A percentile compares a stretch with the other conserved stretches of the same genome.
These are phyloP conservation scores for Botryosphaeria agaves DNA, from an alignment of 2,329 filamentous ascomycete species.

Conservation along the genomic window DNA sequence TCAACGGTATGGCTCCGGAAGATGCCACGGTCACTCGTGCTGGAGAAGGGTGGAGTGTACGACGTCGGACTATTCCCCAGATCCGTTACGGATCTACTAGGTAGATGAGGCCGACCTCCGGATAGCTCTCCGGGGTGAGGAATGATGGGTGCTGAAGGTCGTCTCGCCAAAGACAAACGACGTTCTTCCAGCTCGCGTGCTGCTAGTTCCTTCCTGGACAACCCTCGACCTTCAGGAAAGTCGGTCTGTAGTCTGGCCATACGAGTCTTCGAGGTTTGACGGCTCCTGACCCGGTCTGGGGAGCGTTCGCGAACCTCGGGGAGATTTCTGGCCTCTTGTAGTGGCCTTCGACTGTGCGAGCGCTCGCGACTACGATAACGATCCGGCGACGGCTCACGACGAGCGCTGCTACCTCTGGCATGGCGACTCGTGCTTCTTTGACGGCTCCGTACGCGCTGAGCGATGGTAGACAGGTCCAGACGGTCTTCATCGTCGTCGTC, in stretches of 20 bases:
- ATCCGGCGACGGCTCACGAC: constrained; percentile 29
- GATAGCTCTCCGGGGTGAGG: constrained; percentile 47
- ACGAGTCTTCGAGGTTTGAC: constrained; percentile 1
- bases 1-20: constrained; percentile 50
- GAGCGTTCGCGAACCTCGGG: constrained; percentile 17
- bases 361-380: constrained; percentile 16
- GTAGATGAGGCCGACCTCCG: constrained; percentile 20
- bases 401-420: constrained; percentile 24
- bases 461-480: constrained; percentile 12
- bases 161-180: constrained; percentile 63
- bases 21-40: constrained; percentile 17
- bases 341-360: constrained; percentile 17
- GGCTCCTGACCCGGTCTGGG: constrained; percentile 9
- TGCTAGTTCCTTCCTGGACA: constrained; percentile 25
- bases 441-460: constrained; percentile 27
- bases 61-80: constrained; percentile 26
- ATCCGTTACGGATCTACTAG: constrained; percentile 18
- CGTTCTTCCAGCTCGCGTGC: constrained; percentile 80
- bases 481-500: constrained; percentile 44
- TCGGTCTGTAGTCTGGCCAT: constrained; percentile 8
- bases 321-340: constrained; percentile 11
- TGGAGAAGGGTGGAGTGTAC: constrained; percentile 15
- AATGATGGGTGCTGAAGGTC: constrained; percentile 65
- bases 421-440: constrained; percentile 34
- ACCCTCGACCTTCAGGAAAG: constrained; percentile 2